Conservation (phyloP, 129 eudicot genomes). For the Centrapalus pauciflorus region DNA sequence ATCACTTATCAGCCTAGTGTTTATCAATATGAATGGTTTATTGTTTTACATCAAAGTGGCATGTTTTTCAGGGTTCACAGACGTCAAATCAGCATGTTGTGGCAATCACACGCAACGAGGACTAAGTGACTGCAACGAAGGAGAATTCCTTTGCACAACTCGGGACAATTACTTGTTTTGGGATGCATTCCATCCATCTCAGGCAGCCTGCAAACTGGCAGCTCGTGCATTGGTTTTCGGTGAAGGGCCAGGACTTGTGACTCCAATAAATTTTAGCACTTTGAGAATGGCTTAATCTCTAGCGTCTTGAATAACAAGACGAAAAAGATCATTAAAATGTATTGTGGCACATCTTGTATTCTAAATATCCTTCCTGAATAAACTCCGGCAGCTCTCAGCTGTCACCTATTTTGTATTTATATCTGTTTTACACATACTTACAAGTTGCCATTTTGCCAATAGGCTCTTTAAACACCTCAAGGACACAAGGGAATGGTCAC, state of each 20-base stretch:
- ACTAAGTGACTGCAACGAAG: conserved; percentile 21
- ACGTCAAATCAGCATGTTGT: conserved; percentile 45
- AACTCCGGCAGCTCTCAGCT: conserved; percentile 2
- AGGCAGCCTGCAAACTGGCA: conserved; percentile 32
- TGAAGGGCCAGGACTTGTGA: conserved; percentile 25
- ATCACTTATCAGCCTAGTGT: no score
- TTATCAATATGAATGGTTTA: no score
- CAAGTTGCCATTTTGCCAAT: no score
- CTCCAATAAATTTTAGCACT: conserved; percentile 40
- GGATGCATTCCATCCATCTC: conserved; percentile 51
- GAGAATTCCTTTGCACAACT: conserved; percentile 28
- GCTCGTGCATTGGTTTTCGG: conserved; percentile 24
- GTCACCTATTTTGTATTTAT: not conserved
- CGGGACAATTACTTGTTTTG: conserved; percentile 42
- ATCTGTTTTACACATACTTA: no score
- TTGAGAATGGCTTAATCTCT: conserved; percentile 16
- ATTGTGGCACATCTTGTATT: not conserved
- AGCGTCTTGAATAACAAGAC: not conserved
- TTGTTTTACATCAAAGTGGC: no score
- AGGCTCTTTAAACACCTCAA: not conserved
- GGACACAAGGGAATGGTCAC: not conserved
- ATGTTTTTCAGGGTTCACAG: conserved; percentile 34
- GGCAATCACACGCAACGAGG: conserved; percentile 24
- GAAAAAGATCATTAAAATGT: conserved; percentile 1
- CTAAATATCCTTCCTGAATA: conserved; percentile 19